A percentile compares a stretch with the other conserved stretches of the same genome.
Evolutionary conservation across 2,329 filamentous ascomycete species (phyloP).

Genomic region (Tolypocladium album): DNA sequence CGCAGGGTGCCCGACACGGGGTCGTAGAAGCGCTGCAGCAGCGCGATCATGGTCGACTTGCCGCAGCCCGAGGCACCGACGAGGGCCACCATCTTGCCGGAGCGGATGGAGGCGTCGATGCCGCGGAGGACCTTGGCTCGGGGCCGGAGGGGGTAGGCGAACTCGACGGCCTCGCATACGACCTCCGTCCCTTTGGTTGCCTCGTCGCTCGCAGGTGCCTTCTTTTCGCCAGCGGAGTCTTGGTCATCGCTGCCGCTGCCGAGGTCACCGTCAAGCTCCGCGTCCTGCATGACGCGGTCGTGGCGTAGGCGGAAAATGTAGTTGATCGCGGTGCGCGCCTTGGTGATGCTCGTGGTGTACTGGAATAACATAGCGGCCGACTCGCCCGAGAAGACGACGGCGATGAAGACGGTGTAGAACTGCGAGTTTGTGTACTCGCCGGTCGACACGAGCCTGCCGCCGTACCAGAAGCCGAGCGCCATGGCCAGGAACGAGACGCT

Average conservation of each 20-base stretch:
- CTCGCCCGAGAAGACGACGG: slow-evolving; percentile 34
- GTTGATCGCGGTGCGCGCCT: slow-evolving; percentile 35
- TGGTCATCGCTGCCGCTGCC: slow-evolving; percentile 11
- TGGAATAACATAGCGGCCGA: slow-evolving; percentile 30
- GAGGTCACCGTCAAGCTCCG: slow-evolving; percentile 10
- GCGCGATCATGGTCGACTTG: slow-evolving; percentile 48
- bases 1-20: slow-evolving; percentile 18
- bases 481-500: slow-evolving; percentile 26
- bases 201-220: neutral
- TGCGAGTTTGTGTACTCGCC: slow-evolving; percentile 35
- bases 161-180: slow-evolving; percentile 40
- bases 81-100: slow-evolving; percentile 40
- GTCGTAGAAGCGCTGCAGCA: slow-evolving; percentile 35
- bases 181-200: slow-evolving; percentile 22
- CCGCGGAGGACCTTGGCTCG: slow-evolving; percentile 23
- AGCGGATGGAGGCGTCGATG: slow-evolving; percentile 27
- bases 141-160: slow-evolving; percentile 42
- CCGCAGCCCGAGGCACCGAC: slow-evolving; percentile 49
- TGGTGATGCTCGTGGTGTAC: slow-evolving; percentile 40
- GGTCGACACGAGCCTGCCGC: slow-evolving; percentile 25
- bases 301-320: slow-evolving; percentile 33
- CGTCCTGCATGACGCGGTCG: slow-evolving; percentile 18
- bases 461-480: slow-evolving; percentile 30
- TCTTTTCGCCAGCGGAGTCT: neutral
- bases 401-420: slow-evolving; percentile 41